Evolutionary conservation across 2,329 filamentous ascomycete genomes (phyloP), one percentile per base, ranked within the genome.

Genomic region (Colletotrichum gigasporum): DNA sequence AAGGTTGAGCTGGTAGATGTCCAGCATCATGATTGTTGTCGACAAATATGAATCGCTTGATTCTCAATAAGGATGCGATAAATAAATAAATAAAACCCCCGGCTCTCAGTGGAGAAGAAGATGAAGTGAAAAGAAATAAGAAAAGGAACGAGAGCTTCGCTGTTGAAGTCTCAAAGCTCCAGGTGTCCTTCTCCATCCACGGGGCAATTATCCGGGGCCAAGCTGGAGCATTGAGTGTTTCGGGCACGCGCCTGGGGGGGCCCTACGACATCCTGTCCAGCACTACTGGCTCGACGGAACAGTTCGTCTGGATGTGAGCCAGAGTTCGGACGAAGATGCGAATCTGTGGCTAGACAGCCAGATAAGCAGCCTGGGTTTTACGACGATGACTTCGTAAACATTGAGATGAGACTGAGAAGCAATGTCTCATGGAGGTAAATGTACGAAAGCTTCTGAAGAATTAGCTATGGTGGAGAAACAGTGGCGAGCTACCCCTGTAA

Each of bases 1-100:
- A n/a, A 78, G 69, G 67, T 74, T 77, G 54, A 72, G 61, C 59
- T 75, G 73, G 66, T 78, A 78, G n/a, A 70, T 69, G 60, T 76
- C 74, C 62, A 75, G 71, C 45, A 67, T 69, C 9, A 41, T 44
- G 41, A 8, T 4, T 7, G 42, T 20, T 16, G 3, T 26, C 16
- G 12, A 18, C n/a, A 12, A 5, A 11, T 44, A 7, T 34, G 45
- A 42, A 14, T 45, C 16, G n/a, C 16, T 50, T 30, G 24, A 16
- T 18, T 37, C 30, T 53, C n/a, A n/a, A n/a, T n/a, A n/a, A n/a
- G n/a, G n/a, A n/a, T n/a, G n/a, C n/a, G n/a, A n/a, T n/a, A n/a
- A n/a, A n/a, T n/a, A n/a, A n/a, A n/a, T n/a, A n/a, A n/a, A n/a
- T n/a, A n/a, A n/a, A n/a, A n/a, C n/a, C n/a, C n/a, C n/a, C n/a